These are phyloP conservation scores for Cymbopogon flexuosus DNA, from an alignment of 202 grass and related monocot genomes.

Conservation along the genomic window DNA sequence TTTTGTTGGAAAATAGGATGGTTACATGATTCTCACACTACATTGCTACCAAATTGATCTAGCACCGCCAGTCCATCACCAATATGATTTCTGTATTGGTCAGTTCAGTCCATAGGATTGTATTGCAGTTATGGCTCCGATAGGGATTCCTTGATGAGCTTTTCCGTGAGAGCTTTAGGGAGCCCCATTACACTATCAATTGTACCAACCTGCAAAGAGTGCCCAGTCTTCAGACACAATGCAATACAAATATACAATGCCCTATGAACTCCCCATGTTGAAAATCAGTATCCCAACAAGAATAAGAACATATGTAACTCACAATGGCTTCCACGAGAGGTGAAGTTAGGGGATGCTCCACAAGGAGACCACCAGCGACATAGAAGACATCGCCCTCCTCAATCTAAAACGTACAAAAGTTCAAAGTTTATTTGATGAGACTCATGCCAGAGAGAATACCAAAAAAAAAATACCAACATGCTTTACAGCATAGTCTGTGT, in stretches of 20 bases:
- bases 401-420: slow-evolving; percentile 50
- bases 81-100: neutral
- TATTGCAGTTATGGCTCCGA: slow-evolving; percentile 36
- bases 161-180: slow-evolving; percentile 75
- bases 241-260: neutral
- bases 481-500: neutral
- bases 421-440: slow-evolving; percentile 1
- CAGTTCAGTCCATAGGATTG: neutral
- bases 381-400: slow-evolving; percentile 87
- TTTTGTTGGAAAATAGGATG: neutral
- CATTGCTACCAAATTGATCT: neutral
- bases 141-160: slow-evolving; percentile 73
- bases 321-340: slow-evolving; percentile 93
- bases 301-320: slow-evolving; percentile 36
- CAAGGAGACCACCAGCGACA: slow-evolving; percentile 85
- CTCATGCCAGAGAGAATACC: neutral
- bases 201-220: slow-evolving; percentile 61
- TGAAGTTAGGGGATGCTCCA: slow-evolving; percentile 88
- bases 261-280: neutral
- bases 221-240: neutral
- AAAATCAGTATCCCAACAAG: neutral
- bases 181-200: slow-evolving; percentile 95
- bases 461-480: neutral
- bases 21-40: neutral
- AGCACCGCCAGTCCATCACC: neutral